phyloP scores from a whole-genome alignment of 768 basidiomycete species.

The Podaxis sp. region DNA sequence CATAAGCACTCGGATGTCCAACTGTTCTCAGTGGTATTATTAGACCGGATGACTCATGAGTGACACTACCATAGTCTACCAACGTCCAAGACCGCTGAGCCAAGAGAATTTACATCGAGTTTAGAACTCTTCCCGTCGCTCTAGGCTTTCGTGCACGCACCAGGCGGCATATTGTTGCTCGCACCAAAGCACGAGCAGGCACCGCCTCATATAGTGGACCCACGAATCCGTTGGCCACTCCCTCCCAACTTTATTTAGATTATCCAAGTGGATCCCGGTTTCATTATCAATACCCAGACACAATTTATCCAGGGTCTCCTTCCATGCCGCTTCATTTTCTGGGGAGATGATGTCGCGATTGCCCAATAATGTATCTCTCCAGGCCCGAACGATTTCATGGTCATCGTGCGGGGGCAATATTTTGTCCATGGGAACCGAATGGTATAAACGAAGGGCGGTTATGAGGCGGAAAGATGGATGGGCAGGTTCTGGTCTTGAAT shows the following conservation, averaged over 20 bases:
- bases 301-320: slow-evolving; percentile 29
- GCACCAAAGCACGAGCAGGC: slow-evolving; percentile 8
- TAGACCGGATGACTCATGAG: too few relatives aligned
- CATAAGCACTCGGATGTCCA: not conserved
- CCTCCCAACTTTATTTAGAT: slow-evolving; percentile 4
- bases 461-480: slow-evolving; percentile 82
- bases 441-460: slow-evolving; percentile 62
- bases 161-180: slow-evolving; percentile 7
- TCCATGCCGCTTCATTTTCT: slow-evolving; percentile 49
- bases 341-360: slow-evolving; percentile 38
- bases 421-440: slow-evolving; percentile 33
- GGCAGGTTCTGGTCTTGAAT: slow-evolving; percentile 52
- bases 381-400: slow-evolving; percentile 32
- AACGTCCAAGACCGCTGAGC: too few relatives aligned
- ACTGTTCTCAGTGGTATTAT: too few relatives aligned
- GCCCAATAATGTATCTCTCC: slow-evolving; percentile 53
- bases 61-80: not conserved
- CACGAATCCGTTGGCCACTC: slow-evolving; percentile 5
- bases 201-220: slow-evolving; percentile 7
- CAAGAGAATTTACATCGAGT: not conserved
- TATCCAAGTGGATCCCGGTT: slow-evolving; percentile 6
- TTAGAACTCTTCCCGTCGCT: slow-evolving; percentile 3
- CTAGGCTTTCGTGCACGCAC: not conserved
- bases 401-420: slow-evolving; percentile 20
- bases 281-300: slow-evolving; percentile 26